Conservation (phyloP, 1,139 yeast species). For the Zygosaccharomyces sapae region DNA sequence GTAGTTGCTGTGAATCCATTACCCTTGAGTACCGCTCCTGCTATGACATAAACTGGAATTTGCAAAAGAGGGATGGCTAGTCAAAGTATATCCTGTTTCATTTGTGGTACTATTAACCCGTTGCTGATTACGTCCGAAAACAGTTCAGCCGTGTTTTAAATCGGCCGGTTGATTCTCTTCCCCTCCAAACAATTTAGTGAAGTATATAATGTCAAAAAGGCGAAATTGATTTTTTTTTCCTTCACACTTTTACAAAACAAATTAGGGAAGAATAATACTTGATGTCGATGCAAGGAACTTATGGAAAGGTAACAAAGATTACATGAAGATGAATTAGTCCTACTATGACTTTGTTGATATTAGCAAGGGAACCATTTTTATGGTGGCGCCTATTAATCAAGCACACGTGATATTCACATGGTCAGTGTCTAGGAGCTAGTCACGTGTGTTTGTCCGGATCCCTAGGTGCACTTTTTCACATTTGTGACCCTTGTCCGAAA, state of each 20-base stretch:
- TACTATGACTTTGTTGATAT: neutral
- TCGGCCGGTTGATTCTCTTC: neutral
- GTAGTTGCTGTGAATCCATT: slow-evolving; percentile 1
- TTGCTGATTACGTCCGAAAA: slow-evolving; percentile 2
- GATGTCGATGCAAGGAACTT: neutral
- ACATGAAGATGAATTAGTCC: neutral
- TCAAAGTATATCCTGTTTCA: neutral
- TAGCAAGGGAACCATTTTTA: neutral
- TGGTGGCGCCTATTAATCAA: neutral
- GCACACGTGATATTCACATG: neutral
- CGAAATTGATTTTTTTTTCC: neutral
- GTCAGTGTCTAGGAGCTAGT: too few species aligned
- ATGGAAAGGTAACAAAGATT: neutral
- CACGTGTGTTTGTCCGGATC: neutral
- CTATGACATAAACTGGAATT: neutral
- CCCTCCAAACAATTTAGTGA: neutral
- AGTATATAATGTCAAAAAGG: neutral
- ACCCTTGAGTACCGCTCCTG: neutral
- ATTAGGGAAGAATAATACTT: neutral
- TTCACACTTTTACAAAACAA: neutral
- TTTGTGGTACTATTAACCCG: neutral
- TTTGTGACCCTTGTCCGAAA: neutral
- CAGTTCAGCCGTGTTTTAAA: slow-evolving; percentile 3
- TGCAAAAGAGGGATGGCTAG: neutral
- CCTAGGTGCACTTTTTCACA: neutral